Base-by-base conservation (phyloP, 371 early-diverging fungal genomes). In the Batrachochytrium dendrobatidis region DNA sequence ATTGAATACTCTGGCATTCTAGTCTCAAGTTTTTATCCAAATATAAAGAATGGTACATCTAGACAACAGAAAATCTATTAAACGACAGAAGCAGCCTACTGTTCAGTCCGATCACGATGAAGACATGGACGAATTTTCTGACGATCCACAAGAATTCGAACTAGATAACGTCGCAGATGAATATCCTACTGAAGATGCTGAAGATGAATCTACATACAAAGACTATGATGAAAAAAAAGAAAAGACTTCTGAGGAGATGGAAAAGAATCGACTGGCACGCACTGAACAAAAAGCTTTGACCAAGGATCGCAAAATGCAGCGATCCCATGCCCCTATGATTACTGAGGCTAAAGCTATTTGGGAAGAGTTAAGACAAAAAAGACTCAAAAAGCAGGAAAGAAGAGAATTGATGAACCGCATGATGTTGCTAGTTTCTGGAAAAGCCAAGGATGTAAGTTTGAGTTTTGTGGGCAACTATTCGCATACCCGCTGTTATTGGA, bases 351-450 rank as follows among this genome's bases (percentile, higher is more conserved):
- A 93, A 71, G 83, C 81, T 59, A 69, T 88, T 28, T 95, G 96
- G 96, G 96, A 94, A 71, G 71, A 76, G 57, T 73, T 94, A 45
- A 81, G 96, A 50, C 83, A 81, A 59, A 85, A 87, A 65, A 84
- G 86, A 58, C 67, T 88, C 18, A 73, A 71, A 24, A 71, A 76
- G 30, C 79, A 77, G 24, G 86, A 86, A 59, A 83, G 90, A 49
- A 71, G 73, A 31, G 58, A 63, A 32, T 71, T 84, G 39, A 87
- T 95, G 87, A 73, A 69, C 24, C 71, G 86, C 53, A 84, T 94
- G 71, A 89, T 95, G 90, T 73, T 52, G 7, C 63, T 90, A 34
- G 82, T 94, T 58, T 77, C 77, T 18, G 95, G 95, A 59, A 83
- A 84, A 61, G 86, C 92, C 52, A 82, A 86, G 65, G 94, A 92